Evolutionary conservation across 257 asterid genomes (phyloP).

Genomic region (Lantana camara): DNA sequence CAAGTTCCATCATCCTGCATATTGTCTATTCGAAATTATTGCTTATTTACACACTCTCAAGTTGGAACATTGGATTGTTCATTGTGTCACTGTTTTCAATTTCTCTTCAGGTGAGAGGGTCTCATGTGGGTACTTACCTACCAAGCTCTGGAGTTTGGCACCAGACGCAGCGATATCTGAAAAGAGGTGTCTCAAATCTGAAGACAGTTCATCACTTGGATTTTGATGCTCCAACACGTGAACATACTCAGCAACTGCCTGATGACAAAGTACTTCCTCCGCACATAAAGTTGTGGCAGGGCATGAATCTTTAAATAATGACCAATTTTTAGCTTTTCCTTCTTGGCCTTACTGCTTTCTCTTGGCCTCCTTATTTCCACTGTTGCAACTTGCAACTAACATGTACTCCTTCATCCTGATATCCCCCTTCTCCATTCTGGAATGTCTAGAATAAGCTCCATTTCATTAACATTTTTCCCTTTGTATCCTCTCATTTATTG

Average conservation of each 20-base stretch:
- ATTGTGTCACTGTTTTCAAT: background rate
- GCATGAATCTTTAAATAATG: slow-evolving; percentile 32
- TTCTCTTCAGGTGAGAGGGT: slow-evolving; percentile 76
- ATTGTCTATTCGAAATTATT: background rate
- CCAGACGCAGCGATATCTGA: slow-evolving; percentile 83
- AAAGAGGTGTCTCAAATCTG: slow-evolving; percentile 67
- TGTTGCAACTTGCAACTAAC: background rate
- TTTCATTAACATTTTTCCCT: background rate
- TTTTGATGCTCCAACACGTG: slow-evolving; percentile 99
- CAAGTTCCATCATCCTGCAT: slow-evolving; percentile 3
- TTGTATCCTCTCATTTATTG: background rate
- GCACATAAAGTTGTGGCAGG: slow-evolving; percentile 28
- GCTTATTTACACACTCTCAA: background rate
- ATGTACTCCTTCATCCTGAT: background rate
- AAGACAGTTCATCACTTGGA: slow-evolving; percentile 93
- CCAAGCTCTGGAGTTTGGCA: slow-evolving; percentile 96
- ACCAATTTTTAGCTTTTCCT: slow-evolving; percentile 10
- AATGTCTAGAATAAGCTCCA: background rate
- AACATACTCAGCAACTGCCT: slow-evolving; percentile 80
- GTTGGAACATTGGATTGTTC: background rate
- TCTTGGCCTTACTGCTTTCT: slow-evolving; percentile 4
- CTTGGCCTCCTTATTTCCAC: background rate
- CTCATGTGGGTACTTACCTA: slow-evolving; percentile 94
- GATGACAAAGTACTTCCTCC: slow-evolving; percentile 78
- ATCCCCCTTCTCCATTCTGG: background rate